These are phyloP conservation scores for Clathrus columnatus DNA, from an alignment of 768 basidiomycete species.

Conservation along the genomic window DNA sequence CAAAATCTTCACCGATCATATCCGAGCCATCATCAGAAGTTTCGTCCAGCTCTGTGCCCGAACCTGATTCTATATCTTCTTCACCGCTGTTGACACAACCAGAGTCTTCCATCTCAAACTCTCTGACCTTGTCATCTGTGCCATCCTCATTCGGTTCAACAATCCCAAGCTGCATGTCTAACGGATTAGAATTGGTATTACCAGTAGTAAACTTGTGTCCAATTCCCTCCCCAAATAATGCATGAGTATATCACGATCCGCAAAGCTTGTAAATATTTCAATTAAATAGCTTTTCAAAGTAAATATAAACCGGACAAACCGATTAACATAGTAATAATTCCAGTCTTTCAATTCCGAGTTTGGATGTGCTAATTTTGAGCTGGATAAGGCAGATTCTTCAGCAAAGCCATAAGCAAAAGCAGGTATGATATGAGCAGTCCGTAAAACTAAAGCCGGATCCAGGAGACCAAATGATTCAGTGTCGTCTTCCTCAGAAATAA, in stretches of 20 bases:
- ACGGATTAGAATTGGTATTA: too few relatives aligned
- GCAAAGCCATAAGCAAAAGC: conserved; percentile 11
- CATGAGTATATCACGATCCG: conserved; percentile 22
- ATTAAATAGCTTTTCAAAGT: neutral
- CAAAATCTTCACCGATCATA: too few relatives aligned
- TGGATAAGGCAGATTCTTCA: conserved; percentile 9
- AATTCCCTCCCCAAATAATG: conserved; percentile 18
- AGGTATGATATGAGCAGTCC: conserved; percentile 8
- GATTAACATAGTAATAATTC: conserved; percentile 18
- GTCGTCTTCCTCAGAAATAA: conserved; percentile 1
- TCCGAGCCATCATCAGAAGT: too few relatives aligned
- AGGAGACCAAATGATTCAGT: conserved; percentile 9
- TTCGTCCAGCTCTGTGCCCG: too few relatives aligned
- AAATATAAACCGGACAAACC: conserved; percentile 14
- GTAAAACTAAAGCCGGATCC: conserved; percentile 8
- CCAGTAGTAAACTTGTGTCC: too few relatives aligned
- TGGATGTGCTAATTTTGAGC: conserved; percentile 1
- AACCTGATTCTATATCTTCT: too few relatives aligned
- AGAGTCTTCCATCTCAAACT: too few relatives aligned
- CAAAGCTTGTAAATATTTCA: conserved; percentile 16
- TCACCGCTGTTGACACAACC: too few relatives aligned
- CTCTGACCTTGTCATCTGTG: too few relatives aligned
- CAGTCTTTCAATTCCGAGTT: conserved; percentile 14
- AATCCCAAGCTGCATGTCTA: too few relatives aligned
- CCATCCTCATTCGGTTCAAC: too few relatives aligned